phyloP scores from a whole-genome alignment of 768 basidiomycete genomes.

The Leccinum disarticulatum region DNA sequence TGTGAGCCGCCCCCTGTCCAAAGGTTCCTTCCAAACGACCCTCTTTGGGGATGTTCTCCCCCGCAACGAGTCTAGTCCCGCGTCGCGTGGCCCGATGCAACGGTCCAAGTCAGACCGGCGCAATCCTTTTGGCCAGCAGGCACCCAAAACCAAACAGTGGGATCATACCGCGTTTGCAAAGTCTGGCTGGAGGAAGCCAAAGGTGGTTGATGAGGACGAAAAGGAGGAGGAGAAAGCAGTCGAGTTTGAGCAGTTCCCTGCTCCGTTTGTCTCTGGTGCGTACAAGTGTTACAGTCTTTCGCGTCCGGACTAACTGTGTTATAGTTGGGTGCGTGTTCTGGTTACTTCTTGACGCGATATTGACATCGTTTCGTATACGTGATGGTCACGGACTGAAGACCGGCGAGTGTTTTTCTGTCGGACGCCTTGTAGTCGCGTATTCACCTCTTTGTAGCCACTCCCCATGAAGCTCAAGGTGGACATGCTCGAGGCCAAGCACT shows the following conservation, averaged over 20 bases:
- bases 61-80: slow-evolving; percentile 25
- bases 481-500: slow-evolving; percentile 75
- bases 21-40: slow-evolving; percentile 58
- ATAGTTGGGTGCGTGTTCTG: slow-evolving; percentile 52
- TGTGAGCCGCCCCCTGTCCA: slow-evolving; percentile 28
- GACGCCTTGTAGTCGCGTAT: neutral
- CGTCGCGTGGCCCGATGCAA: slow-evolving; percentile 38
- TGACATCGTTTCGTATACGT: slow-evolving; percentile 6
- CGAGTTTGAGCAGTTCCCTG: slow-evolving; percentile 84
- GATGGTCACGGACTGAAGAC: slow-evolving; percentile 22
- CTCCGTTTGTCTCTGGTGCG: slow-evolving; percentile 70
- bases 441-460: slow-evolving; percentile 46
- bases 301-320: slow-evolving; percentile 13
- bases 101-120: slow-evolving; percentile 42
- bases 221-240: slow-evolving; percentile 54
- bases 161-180: slow-evolving; percentile 88
- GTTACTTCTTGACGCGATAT: neutral
- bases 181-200: slow-evolving; percentile 61
- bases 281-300: slow-evolving; percentile 11
- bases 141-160: slow-evolving; percentile 80
- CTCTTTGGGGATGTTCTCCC: slow-evolving; percentile 62
- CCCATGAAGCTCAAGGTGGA: slow-evolving; percentile 80
- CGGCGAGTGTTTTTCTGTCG: slow-evolving; percentile 22
- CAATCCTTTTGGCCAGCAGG: slow-evolving; percentile 51
- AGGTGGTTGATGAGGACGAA: slow-evolving; percentile 51